Evolutionary conservation across 176 grass and related monocot genomes (phyloP), one percentile per base, ranked within the genome.

Genomic region (Elymus sibiricus): DNA sequence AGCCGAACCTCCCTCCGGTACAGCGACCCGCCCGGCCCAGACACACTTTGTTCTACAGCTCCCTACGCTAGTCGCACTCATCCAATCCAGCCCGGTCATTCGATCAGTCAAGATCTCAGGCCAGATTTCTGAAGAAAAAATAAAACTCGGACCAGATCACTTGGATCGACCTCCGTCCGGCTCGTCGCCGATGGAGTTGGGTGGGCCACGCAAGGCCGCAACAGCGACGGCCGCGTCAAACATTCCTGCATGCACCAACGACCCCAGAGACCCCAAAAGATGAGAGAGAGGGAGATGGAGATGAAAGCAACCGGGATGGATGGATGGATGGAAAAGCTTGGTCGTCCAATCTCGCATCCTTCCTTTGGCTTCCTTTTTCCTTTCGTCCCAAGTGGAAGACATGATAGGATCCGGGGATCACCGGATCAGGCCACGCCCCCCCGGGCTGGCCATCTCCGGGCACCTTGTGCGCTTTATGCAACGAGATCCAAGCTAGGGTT

Each of bases 201-300:
- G 47, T 76, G 85, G 85, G 78, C 42, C 78, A 80, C 31, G 32
- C 9, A 25, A 46, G 82, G 7, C 29, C 56, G 38, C 29, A n/a
- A 34, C 43, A n/a, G 7, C 17, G 79, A 66, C 62, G 13, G 1
- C 24, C 11, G 74, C 64, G 64, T 28, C 80, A 66, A 43, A 78
- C 74, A 88, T 88, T 61, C 79, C 73, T 37, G 86, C 73, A 40
- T 46, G 51, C 79, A 55, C 53, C 78, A 49, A 49, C 46, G 61
- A 80, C 42, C 59, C 65, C 75, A 61, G 46, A 34, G 28, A 47
- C 69, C 15, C 60, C 42, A 39, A 78, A 84, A 31, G 10, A 49
- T 49, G 46, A 49, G 44, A 47, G 35, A 19, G 31, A 40, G 29
- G 25, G 53, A 43, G 42, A 44, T 1, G 42, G 42, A 46, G 26